Percentiles rank a stretch among this genome's conserved stretches.
phyloP scores from a whole-genome alignment of 805 yeast species.

The Brettanomyces bruxellensis region DNA sequence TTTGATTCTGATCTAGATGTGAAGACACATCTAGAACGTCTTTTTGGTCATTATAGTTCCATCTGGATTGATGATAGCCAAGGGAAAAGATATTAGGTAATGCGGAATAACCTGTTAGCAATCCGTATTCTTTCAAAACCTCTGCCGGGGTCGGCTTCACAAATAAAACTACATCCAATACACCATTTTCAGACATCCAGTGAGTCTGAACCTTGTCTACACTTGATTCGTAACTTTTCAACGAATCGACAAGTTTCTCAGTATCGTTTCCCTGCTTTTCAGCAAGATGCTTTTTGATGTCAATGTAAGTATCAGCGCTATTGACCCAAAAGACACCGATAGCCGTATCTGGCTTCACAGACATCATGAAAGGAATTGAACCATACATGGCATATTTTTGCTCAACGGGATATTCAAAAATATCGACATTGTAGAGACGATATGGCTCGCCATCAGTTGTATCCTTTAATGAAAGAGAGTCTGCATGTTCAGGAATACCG shows the following conservation, averaged over 20 bases:
- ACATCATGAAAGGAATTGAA: constrained; percentile 79
- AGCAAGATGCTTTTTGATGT: constrained; percentile 37
- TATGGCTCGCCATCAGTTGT: constrained; percentile 66
- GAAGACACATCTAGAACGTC: constrained; percentile 71
- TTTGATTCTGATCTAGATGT: constrained; percentile 59
- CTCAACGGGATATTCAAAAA: constrained; percentile 82
- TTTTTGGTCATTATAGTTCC: constrained; percentile 88
- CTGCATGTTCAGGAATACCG: constrained; percentile 98
- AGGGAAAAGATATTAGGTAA: constrained; percentile 73
- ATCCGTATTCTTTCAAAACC: constrained; percentile 53
- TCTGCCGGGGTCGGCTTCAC: constrained; percentile 46
- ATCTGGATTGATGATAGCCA: constrained; percentile 94
- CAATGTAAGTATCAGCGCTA: constrained; percentile 87
- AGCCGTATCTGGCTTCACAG: constrained; percentile 45
- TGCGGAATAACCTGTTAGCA: constrained; percentile 60
- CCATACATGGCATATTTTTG: constrained; percentile 86
- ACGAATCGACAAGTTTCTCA: constrained; percentile 3
- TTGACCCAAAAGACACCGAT: constrained; percentile 88
- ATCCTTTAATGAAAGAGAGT: constrained; percentile 61
- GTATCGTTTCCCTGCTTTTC: constrained; percentile 3
- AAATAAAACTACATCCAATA: constrained; percentile 64
- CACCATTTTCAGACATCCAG: constrained; percentile 92
- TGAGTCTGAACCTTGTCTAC: constrained; percentile 39
- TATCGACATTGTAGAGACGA: constrained; percentile 85
- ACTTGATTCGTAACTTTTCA: background rate